Base-by-base conservation (phyloP, 2,329 filamentous ascomycete species). In the Diaporthe sp. region DNA sequence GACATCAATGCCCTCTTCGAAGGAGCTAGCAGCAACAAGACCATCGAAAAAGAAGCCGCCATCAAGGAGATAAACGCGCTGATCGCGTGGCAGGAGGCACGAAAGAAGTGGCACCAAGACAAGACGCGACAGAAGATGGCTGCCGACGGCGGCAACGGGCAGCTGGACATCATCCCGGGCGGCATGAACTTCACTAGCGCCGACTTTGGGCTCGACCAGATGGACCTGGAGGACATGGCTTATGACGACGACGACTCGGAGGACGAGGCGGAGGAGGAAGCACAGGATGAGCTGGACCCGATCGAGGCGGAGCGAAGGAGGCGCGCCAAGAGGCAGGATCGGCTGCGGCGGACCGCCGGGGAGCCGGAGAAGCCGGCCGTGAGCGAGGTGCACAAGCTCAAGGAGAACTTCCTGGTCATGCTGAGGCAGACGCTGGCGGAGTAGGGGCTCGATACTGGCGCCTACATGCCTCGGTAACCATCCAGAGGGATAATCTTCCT, bases 121-220 rank as follows among this genome's bases (percentile, higher is more conserved):
- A 99, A 99, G 89, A 99, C 97, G 12, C 89, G 96, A 72, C 97
- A 98, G 86, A 99, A 99, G 89, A 98, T 99, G 97, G 97, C 97
- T 0, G 95, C 95, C 2, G 95, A 96, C 81, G 92, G 92, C 4
- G 88, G 83, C 9, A 88, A 88, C 8, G 86, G 87, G 51, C 87
- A 86, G 71, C 84, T 85, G 25, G 87, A 88, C 37, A 84, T 89
- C 74, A 84, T 86, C 71, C 88, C 89, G 9, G 90, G 89, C 12
- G 91, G 87, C 34, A 87, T 88, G 78, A 86, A 84, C 20, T 97
- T 98, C 86, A 92, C 90, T 81, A 93, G 93, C 31, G 91, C 90
- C 67, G 97, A 99, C 85, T 99, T 99, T 85, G 97, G 97, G 0
- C 87, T 99, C 28, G 92, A 98, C 82, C 91, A 94, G 81, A 92